Evolutionary conservation across 2,329 filamentous ascomycete species (phyloP), one percentile per base, ranked within the genome.

Genomic region (Exophiala calicioides): DNA sequence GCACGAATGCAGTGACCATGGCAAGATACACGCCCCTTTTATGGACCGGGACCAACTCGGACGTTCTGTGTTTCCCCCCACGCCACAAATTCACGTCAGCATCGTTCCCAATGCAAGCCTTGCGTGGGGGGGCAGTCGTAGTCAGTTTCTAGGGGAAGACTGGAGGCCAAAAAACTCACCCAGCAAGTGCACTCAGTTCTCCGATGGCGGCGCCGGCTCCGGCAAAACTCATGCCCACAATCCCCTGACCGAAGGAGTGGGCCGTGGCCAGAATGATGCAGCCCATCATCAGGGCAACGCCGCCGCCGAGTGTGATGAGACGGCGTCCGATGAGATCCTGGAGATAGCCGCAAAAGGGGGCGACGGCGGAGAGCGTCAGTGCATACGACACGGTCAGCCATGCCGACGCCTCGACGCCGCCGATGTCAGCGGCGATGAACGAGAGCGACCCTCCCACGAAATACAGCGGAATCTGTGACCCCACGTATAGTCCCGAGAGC

Each of bases 41-140:
- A 23, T 53, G 53, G 15, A 55, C 52, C 4, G 52, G 52, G 12
- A 55, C 52, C n/a, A 55, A 40, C 42, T 55, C 52, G 13, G 52
- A 44, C 24, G 49, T 55, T 18, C 49, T 52, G 16, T 9, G 8
- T n/a, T n/a, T n/a, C n/a, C n/a, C n/a, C n/a, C n/a, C n/a, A n/a
- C n/a, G n/a, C n/a, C n/a, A n/a, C n/a, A n/a, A n/a, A n/a, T n/a
- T n/a, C n/a, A n/a, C n/a, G n/a, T n/a, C n/a, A n/a, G n/a, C n/a
- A n/a, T n/a, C n/a, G n/a, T n/a, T n/a, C n/a, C n/a, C n/a, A n/a
- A n/a, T n/a, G n/a, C n/a, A n/a, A n/a, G n/a, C n/a, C n/a, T n/a
- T n/a, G n/a, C n/a, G n/a, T n/a, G n/a, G n/a, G n/a, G n/a, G n/a
- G n/a, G n/a, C n/a, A n/a, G n/a, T n/a, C n/a, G n/a, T n/a, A n/a